Base-by-base conservation (phyloP, 1,284 basidiomycete species). In the Leccinum pachyderme region DNA sequence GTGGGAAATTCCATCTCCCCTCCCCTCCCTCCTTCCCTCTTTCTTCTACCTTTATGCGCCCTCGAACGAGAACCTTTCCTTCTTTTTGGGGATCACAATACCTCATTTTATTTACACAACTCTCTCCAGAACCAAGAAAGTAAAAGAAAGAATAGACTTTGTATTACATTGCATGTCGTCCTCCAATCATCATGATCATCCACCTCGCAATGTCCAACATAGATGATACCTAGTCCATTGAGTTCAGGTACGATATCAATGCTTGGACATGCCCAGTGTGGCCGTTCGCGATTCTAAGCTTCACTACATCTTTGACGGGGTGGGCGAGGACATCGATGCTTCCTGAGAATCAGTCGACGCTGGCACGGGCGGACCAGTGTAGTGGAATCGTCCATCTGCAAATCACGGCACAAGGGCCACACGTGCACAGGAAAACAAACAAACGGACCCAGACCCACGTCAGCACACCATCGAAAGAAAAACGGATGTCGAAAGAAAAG, bases 381-480 rank as follows among this genome's bases (percentile, higher is more conserved):
- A 79, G 52, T 74, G 67, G 39, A 63, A 64, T 2, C 72, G 67
- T 9, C 78, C 77, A 45, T 70, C 77, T 78, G 39, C n/a, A 39
- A n/a, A 39, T 22, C 35, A 11, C 41, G 11, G 7, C 15, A 43
- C 41, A 22, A 43, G 8, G n/a, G 5, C 35, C n/a, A 37, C n/a
- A 18, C 33, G 35, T 37, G 35, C 35, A 37, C n/a, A 9, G n/a
- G 9, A 7, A 35, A 35, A n/a, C 15, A 4, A 37, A 18, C 35
- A 8, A 37, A 18, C n/a, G 6, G 35, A 37, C 18, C 35, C 35
- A 37, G n/a, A n/a, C n/a, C n/a, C 35, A 37, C 4, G 33, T 50
- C 39, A 52, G 46, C 24, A 25, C 11, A 3, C 29, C 43, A 7
- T 11, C 18, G 18, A 39, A 6, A 8, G 1, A 11, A 37, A 18